Conservation (phyloP, 768 basidiomycete species). For the Russula ochroleuca region DNA sequence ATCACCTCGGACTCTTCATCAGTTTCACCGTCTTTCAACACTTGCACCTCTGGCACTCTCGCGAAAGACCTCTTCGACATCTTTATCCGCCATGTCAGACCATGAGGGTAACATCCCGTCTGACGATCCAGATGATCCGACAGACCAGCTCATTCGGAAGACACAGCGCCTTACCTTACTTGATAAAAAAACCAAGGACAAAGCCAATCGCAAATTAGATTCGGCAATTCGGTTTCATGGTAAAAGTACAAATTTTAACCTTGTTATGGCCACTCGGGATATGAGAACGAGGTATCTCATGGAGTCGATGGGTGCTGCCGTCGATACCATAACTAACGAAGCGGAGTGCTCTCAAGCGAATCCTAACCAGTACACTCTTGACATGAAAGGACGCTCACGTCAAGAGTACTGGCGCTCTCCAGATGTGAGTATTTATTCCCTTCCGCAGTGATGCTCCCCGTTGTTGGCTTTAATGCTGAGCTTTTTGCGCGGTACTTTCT, state of each 20-base stretch:
- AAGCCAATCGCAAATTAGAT: slow-evolving; percentile 22
- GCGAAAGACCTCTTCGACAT: slow-evolving; percentile 10
- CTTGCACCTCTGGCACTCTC: slow-evolving; percentile 2
- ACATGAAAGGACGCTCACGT: slow-evolving; percentile 1
- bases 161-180: slow-evolving; percentile 22
- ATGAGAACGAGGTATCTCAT: slow-evolving; percentile 10
- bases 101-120: neutral
- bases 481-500: too few species aligned
- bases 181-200: slow-evolving; percentile 18
- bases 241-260: slow-evolving; percentile 19
- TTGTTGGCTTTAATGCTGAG: neutral
- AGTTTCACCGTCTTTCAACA: slow-evolving; percentile 13
- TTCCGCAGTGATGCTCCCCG: neutral
- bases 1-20: slow-evolving; percentile 7
- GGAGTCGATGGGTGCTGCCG: slow-evolving; percentile 12
- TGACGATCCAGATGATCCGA: slow-evolving; percentile 10
- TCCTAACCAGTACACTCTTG: neutral
- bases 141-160: neutral
- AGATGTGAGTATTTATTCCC: slow-evolving; percentile 21
- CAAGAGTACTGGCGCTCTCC: slow-evolving; percentile 25
- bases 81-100: neutral
- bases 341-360: neutral
- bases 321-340: slow-evolving; percentile 6
- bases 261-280: slow-evolving; percentile 16
- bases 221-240: slow-evolving; percentile 24